phyloP scores from a whole-genome alignment of 345 rosid species.

The Aquilaria malaccensis region DNA sequence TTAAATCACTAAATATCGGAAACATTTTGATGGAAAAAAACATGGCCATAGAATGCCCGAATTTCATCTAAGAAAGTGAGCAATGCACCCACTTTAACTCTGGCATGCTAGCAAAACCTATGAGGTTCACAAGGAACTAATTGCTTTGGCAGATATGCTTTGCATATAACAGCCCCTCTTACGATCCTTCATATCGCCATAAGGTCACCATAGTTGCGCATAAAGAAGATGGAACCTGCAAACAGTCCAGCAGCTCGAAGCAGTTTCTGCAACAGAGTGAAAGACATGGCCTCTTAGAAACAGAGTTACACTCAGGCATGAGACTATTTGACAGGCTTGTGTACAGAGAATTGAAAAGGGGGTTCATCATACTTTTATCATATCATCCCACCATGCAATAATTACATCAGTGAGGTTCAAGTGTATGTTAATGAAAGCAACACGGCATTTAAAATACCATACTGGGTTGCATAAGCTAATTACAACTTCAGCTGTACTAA shows the following conservation, averaged over 20 bases:
- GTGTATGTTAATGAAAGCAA: too few relatives aligned
- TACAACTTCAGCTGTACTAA: too few relatives aligned
- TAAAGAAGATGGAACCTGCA: slow-evolving; percentile 67
- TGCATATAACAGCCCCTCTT: not conserved
- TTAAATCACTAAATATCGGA: too few relatives aligned
- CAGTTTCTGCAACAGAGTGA: slow-evolving; percentile 51
- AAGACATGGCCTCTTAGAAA: not conserved
- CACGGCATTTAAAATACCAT: too few relatives aligned
- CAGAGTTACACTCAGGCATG: too few relatives aligned
- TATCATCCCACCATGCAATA: too few relatives aligned
- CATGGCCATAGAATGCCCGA: not conserved
- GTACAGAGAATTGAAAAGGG: too few relatives aligned
- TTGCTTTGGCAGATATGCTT: not conserved
- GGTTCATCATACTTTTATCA: too few relatives aligned
- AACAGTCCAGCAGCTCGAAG: slow-evolving; percentile 63
- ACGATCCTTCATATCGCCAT: slow-evolving; percentile 49
- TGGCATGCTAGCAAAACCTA: not conserved
- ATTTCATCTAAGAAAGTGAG: not conserved
- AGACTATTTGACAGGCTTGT: too few relatives aligned
- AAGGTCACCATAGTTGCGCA: slow-evolving; percentile 86
- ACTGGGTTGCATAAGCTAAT: too few relatives aligned
- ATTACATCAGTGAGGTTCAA: too few relatives aligned
- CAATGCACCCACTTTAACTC: slow-evolving; percentile 4
- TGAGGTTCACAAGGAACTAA: not conserved
- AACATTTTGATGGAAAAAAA: too few relatives aligned